phyloP scores from a whole-genome alignment of 1,284 basidiomycete genomes.

The Cryptococcus hybrid region DNA sequence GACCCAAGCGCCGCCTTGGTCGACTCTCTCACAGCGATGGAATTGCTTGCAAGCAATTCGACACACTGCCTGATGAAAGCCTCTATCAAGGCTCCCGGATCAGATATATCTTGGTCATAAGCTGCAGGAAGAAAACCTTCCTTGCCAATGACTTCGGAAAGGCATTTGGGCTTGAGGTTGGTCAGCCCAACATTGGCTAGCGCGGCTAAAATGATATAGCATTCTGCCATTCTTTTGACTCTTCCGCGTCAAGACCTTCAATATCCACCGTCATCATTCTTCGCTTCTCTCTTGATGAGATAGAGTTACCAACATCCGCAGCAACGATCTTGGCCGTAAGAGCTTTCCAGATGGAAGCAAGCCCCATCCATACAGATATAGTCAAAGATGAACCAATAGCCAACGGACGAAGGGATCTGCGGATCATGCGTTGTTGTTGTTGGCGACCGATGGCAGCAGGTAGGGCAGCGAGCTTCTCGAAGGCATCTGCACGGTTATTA shows the following conservation, averaged over 20 bases:
- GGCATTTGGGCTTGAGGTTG: conserved; percentile 18
- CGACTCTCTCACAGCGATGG: conserved; percentile 66
- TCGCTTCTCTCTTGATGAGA: conserved; percentile 22
- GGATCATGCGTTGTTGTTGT: conserved; percentile 41
- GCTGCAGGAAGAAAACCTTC: conserved; percentile 63
- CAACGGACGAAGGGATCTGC: conserved; percentile 27
- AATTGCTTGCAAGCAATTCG: conserved; percentile 63
- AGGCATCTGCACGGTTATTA: conserved; percentile 7
- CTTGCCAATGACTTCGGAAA: conserved; percentile 60
- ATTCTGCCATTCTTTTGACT: conserved; percentile 81
- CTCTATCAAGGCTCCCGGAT: conserved; percentile 58
- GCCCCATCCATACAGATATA: conserved; percentile 31
- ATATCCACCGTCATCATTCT: conserved; percentile 34
- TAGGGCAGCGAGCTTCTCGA: conserved; percentile 28
- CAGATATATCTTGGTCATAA: conserved; percentile 61
- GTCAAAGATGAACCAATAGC: conserved; percentile 15
- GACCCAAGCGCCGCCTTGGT: conserved; percentile 75
- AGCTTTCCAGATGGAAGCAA: conserved; percentile 17
- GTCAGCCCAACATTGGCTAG: conserved; percentile 67
- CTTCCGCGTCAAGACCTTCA: conserved; percentile 56
- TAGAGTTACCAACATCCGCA: conserved; percentile 20
- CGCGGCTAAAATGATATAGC: conserved; percentile 75
- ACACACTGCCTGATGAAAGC: conserved; percentile 69
- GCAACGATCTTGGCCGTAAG: conserved; percentile 32
- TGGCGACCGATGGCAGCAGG: conserved; percentile 35